A percentile compares a stretch with the other conserved stretches of the same genome.
Evolutionary conservation across 164 flowering plant species (phyloP).

Genomic region (grape (Vitis vinifera)): DNA sequence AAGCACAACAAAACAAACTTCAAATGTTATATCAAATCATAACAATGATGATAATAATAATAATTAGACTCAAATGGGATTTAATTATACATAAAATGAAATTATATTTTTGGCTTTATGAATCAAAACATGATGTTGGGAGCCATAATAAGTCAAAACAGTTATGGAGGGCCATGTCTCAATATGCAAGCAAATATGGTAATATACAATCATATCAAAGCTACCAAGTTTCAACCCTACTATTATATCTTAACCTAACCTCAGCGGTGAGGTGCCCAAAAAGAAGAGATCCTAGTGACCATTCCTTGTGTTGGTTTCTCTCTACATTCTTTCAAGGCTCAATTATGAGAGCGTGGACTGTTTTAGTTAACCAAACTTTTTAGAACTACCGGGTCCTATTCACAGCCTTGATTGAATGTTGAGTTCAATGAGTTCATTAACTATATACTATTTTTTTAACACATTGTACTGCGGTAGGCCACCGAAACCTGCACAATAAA

Average conservation of each 20-base stretch:
- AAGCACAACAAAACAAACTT: no score
- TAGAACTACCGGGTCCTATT: not conserved
- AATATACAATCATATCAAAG: not conserved
- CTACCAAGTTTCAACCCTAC: not conserved
- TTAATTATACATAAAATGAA: not conserved
- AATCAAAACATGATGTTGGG: not conserved
- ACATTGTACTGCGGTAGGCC: not conserved
- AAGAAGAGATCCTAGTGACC: not conserved
- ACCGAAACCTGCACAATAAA: not conserved
- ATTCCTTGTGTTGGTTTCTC: not conserved
- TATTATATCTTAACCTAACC: not conserved
- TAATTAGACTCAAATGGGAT: not conserved
- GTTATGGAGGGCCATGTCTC: not conserved
- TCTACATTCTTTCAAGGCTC: not conserved
- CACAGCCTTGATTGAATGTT: not conserved
- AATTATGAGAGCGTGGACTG: not conserved
- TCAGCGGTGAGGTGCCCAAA: not conserved
- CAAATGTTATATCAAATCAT: no score
- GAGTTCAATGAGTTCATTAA: not conserved
- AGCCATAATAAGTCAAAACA: not conserved
- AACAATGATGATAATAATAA: no score
- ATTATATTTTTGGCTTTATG: not conserved
- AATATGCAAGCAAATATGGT: not conserved
- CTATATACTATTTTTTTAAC: not conserved
- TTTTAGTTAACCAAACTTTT: not conserved